Percentiles rank a stretch among this genome's conserved stretches.
Conservation (phyloP, 768 basidiomycete genomes). For the Russula olivacea region DNA sequence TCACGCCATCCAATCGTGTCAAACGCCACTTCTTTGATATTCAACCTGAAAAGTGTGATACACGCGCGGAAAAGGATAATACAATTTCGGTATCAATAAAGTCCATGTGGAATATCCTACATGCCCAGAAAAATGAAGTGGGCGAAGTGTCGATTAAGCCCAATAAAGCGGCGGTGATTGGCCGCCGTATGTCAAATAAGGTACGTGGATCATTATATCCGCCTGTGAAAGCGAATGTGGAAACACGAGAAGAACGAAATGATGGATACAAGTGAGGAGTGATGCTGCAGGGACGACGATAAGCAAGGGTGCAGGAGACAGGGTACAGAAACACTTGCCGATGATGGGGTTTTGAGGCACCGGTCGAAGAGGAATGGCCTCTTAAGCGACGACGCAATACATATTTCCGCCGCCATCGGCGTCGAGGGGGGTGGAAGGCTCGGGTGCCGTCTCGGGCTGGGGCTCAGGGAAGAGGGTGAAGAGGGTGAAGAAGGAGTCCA, state of each 20-base stretch:
- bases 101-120: too few species aligned
- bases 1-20: too few species aligned
- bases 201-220: not conserved
- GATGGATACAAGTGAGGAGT: not conserved
- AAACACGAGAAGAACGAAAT: not conserved
- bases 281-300: not conserved
- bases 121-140: too few species aligned
- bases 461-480: not conserved
- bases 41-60: too few species aligned
- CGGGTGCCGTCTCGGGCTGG: not conserved
- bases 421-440: constrained; percentile 7
- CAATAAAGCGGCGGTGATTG: too few species aligned
- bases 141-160: too few species aligned
- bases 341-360: not conserved
- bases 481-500: not conserved
- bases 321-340: not conserved
- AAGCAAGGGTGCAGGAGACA: not conserved
- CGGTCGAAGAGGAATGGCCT: not conserved
- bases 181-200: not conserved
- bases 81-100: too few species aligned
- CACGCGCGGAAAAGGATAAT: too few species aligned
- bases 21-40: too few species aligned
- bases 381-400: constrained; percentile 8
- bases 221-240: not conserved
- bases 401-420: not conserved